Evolutionary conservation across 192 early-diverging fungal species (phyloP).

Genomic region (Ramicandelaber brevisporus): DNA sequence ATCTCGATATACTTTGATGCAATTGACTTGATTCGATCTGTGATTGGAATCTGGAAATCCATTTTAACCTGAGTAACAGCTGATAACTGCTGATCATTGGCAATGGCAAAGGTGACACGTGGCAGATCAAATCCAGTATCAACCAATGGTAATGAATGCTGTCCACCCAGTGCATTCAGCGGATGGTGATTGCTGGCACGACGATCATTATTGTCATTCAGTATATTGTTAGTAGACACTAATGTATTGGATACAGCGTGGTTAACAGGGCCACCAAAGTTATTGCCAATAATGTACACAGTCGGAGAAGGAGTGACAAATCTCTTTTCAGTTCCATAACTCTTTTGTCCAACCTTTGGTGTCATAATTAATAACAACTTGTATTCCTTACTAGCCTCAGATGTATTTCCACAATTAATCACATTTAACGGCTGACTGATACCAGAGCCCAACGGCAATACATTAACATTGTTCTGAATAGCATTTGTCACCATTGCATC

Average conservation of each 20-base stretch:
- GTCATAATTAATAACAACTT: slow-evolving; percentile 47
- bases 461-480: slow-evolving; percentile 14
- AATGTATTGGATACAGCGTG: slow-evolving; percentile 6
- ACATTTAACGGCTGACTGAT: no score
- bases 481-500: slow-evolving; percentile 3
- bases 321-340: slow-evolving; percentile 80
- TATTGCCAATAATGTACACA: slow-evolving; percentile 42
- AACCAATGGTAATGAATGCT: no score
- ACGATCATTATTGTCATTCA: slow-evolving; percentile 4
- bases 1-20: no score
- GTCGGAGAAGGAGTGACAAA: slow-evolving; percentile 70
- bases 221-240: slow-evolving; percentile 3
- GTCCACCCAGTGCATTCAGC: no score
- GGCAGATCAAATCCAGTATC: no score
- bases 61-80: no score
- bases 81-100: no score
- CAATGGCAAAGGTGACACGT: no score
- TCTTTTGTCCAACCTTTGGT: slow-evolving; percentile 77
- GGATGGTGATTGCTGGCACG: slow-evolving; percentile 14
- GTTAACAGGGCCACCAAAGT: no score
- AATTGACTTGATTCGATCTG: no score
- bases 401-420: no score
- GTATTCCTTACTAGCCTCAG: slow-evolving; percentile 23
- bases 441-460: slow-evolving; percentile 13
- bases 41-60: no score